These are phyloP conservation scores for Comarum palustre DNA, from an alignment of 306 rosid genomes.

Conservation along the genomic window DNA sequence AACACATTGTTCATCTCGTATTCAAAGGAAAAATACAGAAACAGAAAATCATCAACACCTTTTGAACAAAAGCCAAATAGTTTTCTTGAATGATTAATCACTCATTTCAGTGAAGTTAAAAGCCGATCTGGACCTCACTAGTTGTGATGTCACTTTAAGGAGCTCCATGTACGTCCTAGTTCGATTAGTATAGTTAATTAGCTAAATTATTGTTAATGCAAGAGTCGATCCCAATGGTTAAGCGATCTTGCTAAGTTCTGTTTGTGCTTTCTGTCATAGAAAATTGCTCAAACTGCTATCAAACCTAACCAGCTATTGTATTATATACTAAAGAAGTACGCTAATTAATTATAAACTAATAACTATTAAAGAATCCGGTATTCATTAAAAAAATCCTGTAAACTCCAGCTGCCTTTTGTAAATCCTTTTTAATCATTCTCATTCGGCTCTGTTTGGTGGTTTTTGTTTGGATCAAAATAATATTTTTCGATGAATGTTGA, in stretches of 20 bases:
- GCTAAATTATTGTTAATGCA: background rate
- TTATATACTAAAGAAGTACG: background rate
- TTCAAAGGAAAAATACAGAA: background rate
- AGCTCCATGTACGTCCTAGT: background rate
- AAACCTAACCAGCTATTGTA: background rate
- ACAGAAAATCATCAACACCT: background rate
- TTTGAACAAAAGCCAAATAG: background rate
- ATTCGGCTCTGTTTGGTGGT: too few relatives aligned
- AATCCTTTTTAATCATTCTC: background rate
- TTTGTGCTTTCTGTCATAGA: constrained; percentile 3
- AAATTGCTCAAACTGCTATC: constrained; percentile 30
- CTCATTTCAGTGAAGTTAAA: background rate
- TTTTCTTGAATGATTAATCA: background rate
- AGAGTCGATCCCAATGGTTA: background rate
- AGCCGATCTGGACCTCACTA: constrained; percentile 18
- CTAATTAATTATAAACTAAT: background rate
- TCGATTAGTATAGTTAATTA: background rate
- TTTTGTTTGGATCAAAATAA: too few relatives aligned
- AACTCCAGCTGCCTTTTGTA: background rate
- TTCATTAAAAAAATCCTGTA: too few relatives aligned
- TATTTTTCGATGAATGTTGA: too few relatives aligned
- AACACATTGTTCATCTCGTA: background rate
- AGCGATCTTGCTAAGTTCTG: background rate
- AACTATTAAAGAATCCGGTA: background rate
- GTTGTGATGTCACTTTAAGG: background rate